Conservation (phyloP, 805 yeast species). For the Wickerhamiella australiensis region DNA sequence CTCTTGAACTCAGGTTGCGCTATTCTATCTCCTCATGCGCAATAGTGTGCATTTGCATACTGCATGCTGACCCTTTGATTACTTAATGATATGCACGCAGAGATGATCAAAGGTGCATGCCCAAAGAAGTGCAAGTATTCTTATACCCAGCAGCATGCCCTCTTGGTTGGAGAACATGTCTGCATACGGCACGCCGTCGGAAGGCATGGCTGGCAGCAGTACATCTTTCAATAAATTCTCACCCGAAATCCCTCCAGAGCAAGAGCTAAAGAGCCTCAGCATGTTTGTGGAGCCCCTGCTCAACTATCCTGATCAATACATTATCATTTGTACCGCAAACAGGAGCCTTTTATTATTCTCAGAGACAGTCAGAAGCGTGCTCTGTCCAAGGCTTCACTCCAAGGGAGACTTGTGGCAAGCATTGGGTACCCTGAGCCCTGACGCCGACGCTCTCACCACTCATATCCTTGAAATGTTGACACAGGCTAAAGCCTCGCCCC, state of each 20-base stretch:
- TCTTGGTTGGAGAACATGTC: background rate
- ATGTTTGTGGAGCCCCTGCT: conserved; percentile 7
- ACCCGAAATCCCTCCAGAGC: background rate
- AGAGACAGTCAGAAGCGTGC: background rate
- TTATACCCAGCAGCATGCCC: background rate
- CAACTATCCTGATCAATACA: conserved; percentile 9
- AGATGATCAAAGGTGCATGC: background rate
- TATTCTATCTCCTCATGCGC: background rate
- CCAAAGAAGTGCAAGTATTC: background rate
- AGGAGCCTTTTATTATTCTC: conserved; percentile 4
- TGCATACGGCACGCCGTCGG: background rate
- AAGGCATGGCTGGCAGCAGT: too few species aligned
- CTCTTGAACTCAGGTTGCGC: too few species aligned
- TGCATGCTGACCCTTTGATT: background rate
- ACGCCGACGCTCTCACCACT: background rate
- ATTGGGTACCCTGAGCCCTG: conserved; percentile 4
- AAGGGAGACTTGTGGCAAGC: conserved; percentile 7
- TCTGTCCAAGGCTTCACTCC: background rate
- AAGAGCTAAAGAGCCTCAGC: conserved; percentile 3
- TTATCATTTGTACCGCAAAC: conserved; percentile 3
- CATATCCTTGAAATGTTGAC: background rate
- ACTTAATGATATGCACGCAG: background rate
- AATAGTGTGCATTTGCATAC: background rate
- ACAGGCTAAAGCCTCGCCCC: background rate
- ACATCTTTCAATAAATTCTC: background rate